Evolutionary conservation across 257 asterid genomes (phyloP).

Genomic region (Plantago ovata): DNA sequence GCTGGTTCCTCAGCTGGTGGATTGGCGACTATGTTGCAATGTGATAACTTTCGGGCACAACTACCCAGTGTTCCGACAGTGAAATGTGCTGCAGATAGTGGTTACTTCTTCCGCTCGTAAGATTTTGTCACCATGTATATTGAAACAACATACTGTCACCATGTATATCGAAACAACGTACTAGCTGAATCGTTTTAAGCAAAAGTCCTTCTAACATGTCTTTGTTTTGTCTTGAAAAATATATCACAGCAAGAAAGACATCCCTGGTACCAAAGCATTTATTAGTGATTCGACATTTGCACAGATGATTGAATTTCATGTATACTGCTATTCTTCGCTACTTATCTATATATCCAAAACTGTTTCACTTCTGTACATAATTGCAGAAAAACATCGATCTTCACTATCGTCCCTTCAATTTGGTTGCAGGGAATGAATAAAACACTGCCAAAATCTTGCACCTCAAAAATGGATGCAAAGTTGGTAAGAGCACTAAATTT

Average conservation of each 20-base stretch:
- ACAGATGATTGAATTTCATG: background rate
- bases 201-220: too few relatives aligned
- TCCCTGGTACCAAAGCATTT: background rate
- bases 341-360: too few relatives aligned
- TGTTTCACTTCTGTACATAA: too few relatives aligned
- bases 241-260: background rate
- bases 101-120: slow-evolving; percentile 24
- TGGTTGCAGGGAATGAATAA: slow-evolving; percentile 19
- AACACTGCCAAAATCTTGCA: slow-evolving; percentile 23
- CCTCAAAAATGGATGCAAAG: slow-evolving; percentile 22
- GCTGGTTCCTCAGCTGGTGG: slow-evolving; percentile 37
- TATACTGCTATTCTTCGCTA: too few relatives aligned
- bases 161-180: too few relatives aligned
- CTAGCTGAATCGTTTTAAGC: too few relatives aligned
- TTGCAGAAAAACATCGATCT: too few relatives aligned
- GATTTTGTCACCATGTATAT: too few relatives aligned
- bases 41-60: slow-evolving; percentile 28
- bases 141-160: too few relatives aligned
- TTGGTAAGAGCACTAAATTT: slow-evolving; percentile 18
- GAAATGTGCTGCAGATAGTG: slow-evolving; percentile 29
- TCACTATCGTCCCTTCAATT: background rate
- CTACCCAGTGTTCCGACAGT: slow-evolving; percentile 20
- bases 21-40: slow-evolving; percentile 28
- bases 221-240: background rate
- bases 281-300: background rate